phyloP scores from a whole-genome alignment of 2,329 filamentous ascomycete species.

The Trichoderma polysporum region DNA sequence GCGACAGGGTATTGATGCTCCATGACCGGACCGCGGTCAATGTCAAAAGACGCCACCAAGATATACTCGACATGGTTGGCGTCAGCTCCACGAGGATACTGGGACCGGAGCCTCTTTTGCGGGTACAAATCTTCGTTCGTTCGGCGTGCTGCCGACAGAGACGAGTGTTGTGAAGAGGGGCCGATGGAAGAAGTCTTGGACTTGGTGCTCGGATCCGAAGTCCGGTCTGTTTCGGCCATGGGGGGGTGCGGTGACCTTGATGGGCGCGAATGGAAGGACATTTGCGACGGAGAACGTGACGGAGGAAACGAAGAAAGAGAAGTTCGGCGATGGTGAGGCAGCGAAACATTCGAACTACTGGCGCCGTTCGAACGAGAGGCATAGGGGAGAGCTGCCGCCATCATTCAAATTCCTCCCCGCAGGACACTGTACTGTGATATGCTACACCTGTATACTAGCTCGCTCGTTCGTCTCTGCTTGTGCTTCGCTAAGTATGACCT shows the following conservation, averaged over 20 bases:
- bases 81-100: constrained; percentile 69
- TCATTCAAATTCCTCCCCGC: constrained; percentile 25
- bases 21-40: constrained; percentile 94
- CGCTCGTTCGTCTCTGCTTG: not conserved
- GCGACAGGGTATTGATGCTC: constrained; percentile 95
- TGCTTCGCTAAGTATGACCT: not conserved
- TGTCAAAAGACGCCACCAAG: constrained; percentile 94
- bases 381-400: constrained; percentile 46
- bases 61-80: constrained; percentile 99
- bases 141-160: constrained; percentile 53
- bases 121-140: constrained; percentile 52
- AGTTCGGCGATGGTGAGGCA: constrained; percentile 41
- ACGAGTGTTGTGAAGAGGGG: constrained; percentile 62
- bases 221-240: constrained; percentile 53
- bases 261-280: constrained; percentile 54
- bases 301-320: constrained; percentile 66
- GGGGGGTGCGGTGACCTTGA: constrained; percentile 56
- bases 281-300: constrained; percentile 57
- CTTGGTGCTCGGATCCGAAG: constrained; percentile 59
- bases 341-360: constrained; percentile 37
- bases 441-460: not conserved
- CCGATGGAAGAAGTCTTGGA: constrained; percentile 60
- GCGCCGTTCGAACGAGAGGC: constrained; percentile 41
- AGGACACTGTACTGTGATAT: not conserved
- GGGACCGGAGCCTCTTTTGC: constrained; percentile 63